These are phyloP conservation scores for Cucumis melo DNA, from an alignment of 306 rosid genomes.

Conservation along the genomic window DNA sequence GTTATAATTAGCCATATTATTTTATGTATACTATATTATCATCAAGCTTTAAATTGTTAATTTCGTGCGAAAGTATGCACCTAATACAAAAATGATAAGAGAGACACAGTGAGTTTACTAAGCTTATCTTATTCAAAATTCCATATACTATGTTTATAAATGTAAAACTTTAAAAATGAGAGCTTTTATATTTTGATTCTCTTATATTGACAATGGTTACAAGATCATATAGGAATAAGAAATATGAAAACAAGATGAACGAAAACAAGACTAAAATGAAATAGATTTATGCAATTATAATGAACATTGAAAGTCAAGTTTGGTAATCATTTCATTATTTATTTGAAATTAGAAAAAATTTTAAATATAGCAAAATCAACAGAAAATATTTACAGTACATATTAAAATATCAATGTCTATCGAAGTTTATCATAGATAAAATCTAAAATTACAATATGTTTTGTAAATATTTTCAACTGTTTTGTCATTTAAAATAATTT, in stretches of 20 bases:
- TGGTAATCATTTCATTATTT: too few relatives aligned
- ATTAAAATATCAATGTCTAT: too few relatives aligned
- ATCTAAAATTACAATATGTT: too few relatives aligned
- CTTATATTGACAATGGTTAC: not conserved
- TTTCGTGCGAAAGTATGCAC: not conserved
- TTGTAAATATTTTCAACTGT: too few relatives aligned
- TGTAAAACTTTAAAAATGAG: not conserved
- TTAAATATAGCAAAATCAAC: too few relatives aligned
- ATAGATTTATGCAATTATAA: not conserved
- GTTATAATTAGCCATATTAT: not conserved
- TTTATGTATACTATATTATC: not conserved
- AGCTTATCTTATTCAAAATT: not conserved
- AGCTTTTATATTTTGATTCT: too few relatives aligned
- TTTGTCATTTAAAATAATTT: too few relatives aligned
- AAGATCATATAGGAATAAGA: not conserved
- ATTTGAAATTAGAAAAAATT: too few relatives aligned
- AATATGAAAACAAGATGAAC: not conserved
- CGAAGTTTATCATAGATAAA: too few relatives aligned
- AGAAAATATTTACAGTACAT: too few relatives aligned
- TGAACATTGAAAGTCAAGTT: not conserved
- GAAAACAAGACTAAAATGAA: not conserved
- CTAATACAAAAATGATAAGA: not conserved
- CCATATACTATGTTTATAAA: not conserved
- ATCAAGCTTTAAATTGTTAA: not conserved
- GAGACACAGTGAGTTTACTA: not conserved